Evolutionary conservation across 352 stramenopile genomes (phyloP).

Genomic region (Phytophthora vignae): DNA sequence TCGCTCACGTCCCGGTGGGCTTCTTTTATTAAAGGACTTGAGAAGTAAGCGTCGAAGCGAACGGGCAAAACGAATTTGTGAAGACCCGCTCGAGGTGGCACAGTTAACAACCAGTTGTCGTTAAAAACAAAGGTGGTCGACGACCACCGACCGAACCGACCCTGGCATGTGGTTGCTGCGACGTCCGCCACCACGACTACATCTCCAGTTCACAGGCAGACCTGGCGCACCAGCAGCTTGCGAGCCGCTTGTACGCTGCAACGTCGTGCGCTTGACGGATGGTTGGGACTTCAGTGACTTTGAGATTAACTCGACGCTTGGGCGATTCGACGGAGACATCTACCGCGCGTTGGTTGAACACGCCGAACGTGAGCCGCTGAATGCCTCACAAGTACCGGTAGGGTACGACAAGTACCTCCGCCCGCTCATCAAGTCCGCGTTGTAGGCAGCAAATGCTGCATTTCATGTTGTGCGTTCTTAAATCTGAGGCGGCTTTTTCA

Average conservation of each 20-base stretch:
- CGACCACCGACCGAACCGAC: too few relatives aligned
- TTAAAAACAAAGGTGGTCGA: too few relatives aligned
- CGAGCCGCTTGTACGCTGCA: conserved; percentile 42
- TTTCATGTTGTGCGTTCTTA: too few relatives aligned
- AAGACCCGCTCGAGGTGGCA: too few relatives aligned
- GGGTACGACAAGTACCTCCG: conserved; percentile 50
- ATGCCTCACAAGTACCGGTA: conserved; percentile 49
- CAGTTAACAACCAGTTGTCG: too few relatives aligned
- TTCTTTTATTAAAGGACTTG: too few relatives aligned
- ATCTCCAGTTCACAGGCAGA: conserved; percentile 47
- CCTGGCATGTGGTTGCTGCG: conserved; percentile 53
- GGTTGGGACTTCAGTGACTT: conserved; percentile 59
- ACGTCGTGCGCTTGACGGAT: conserved; percentile 52
- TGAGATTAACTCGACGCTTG: conserved; percentile 62
- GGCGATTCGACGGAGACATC: conserved; percentile 57
- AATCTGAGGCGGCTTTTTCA: too few relatives aligned
- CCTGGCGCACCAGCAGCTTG: conserved; percentile 37
- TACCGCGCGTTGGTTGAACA: conserved; percentile 52
- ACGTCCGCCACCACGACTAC: conserved; percentile 62
- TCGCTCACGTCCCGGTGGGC: too few relatives aligned
- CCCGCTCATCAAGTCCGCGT: conserved; percentile 30
- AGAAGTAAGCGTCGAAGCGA: too few relatives aligned
- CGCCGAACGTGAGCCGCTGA: conserved; percentile 50
- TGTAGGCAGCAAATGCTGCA: conserved; percentile 13
- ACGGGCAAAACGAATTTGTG: too few relatives aligned